Base-by-base conservation (phyloP, 345 rosid species). In the Syzygium grande region DNA sequence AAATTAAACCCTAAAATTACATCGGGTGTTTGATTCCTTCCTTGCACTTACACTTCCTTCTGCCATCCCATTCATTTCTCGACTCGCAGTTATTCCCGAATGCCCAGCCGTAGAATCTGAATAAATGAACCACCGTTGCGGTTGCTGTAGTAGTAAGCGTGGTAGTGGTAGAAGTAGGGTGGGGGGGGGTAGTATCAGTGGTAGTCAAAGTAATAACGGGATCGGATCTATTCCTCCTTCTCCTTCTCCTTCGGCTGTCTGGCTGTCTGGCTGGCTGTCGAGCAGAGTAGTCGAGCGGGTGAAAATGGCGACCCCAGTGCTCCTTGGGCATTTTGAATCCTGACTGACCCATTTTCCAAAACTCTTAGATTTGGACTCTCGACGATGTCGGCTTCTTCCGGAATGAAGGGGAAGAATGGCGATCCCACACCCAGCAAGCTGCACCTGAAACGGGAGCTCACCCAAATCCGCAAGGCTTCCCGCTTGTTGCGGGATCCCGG, bases 381-480 rank as follows among this genome's bases (percentile, higher is more conserved):
- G 73, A 61, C 27, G 49, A 73, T 73, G 83, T 73, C 83, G 49
- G 27, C 83, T 23, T 73, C 83, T 38, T 59, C 85, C 84, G 53
- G 58, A 61, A 49, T 51, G 21, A 85, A 51, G 86, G 83, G 85
- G 79, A 80, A 80, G 85, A 8, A 16, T 52, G 84, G 88, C 52
- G 85, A 78, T 79, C 65, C 86, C 53, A 80, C 87, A 30, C 97
- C 97, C 61, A 94, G 96, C 88, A 93, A 94, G 87, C 85, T 96
- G 30, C 98, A 98, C 88, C 92, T 98, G 91, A 95, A 92, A 95
- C 94, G 93, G 92, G 98, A 98, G 90, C 94, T 96, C 5, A 95
- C 95, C 90, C 99, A 96, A 93, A 96, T 98, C 93, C 91, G 96
- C 58, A 98, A 98, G 90, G 98, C 97, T 68, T 93, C 97, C n/a